Evolutionary conservation across 345 rosid genomes (phyloP), one percentile per base, ranked within the genome.

Genomic region (Hypericum perforatum): DNA sequence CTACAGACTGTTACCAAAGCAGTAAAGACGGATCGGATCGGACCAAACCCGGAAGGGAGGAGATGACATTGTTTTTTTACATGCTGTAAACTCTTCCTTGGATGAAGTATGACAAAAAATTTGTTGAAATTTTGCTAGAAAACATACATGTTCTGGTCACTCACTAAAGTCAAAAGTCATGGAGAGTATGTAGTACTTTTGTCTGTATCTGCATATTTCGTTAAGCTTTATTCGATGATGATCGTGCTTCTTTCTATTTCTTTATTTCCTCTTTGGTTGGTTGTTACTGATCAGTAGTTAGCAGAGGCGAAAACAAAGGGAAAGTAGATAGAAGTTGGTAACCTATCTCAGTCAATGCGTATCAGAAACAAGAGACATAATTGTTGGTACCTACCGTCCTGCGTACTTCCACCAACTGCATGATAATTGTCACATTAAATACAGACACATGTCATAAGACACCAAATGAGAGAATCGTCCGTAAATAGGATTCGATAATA

Each of bases 281-380:
- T 29, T 13, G 36, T 16, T 45, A 5, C 38, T 39, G 60, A 63
- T 43, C 53, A 61, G 48, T 37, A 11, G 49, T 42, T 39, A 43
- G 60, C 13, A 39, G 51, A 41, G 53, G 39, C 36, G 52, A 41
- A n/a, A 45, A 15, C 53, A 5, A 48, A 41, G 14, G 41, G 40
- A 13, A 8, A 40, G 13, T 16, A 3, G 40, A 38, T 2, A 32
- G 61, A 14, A 44, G 70, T 53, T 6, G 70, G 73, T 53, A 44
- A 53, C 52, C 63, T 13, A 67, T 67, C 73, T 41, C 22, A 55
- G 60, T 72, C 62, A 22, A 40, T 39, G 61, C 50, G 37, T 22
- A 22, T 22, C 15, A 47, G 10, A 39, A 12, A 36, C 5, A 38
- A n/a, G 43, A 29, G 59, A 56, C 47, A 44, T 40, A 44, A 58